A percentile compares a stretch with the other conserved stretches of the same genome.
Conservation (phyloP, 768 basidiomycete species). For the Leccinum truebloodii region DNA sequence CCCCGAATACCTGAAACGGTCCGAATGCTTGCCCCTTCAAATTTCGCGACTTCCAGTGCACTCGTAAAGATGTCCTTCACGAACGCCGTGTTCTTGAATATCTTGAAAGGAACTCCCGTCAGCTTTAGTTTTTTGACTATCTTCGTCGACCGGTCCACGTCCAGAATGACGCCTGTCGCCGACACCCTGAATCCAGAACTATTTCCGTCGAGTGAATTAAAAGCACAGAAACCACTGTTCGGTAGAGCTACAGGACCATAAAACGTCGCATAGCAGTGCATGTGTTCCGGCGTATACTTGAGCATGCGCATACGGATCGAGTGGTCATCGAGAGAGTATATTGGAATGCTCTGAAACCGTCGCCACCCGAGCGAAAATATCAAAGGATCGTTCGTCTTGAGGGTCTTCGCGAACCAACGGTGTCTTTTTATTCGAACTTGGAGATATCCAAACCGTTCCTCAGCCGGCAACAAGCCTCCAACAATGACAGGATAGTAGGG, state of each 20-base stretch:
- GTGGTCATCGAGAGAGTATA: slow-evolving; percentile 97
- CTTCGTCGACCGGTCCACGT: slow-evolving; percentile 88
- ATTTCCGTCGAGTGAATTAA: slow-evolving; percentile 77
- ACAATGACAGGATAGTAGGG: slow-evolving; percentile 88
- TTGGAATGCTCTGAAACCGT: slow-evolving; percentile 91
- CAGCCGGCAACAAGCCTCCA: slow-evolving; percentile 86
- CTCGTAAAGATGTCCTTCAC: slow-evolving; percentile 96
- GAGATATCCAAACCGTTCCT: slow-evolving; percentile 90
- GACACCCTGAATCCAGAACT: slow-evolving; percentile 81
- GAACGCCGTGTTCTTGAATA: slow-evolving; percentile 99
- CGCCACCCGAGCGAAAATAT: slow-evolving; percentile 98
- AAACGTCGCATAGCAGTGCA: slow-evolving; percentile 99
- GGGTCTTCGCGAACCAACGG: slow-evolving; percentile 86
- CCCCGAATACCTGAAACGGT: slow-evolving; percentile 97
- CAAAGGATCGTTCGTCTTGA: slow-evolving; percentile 97
- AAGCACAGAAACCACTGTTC: slow-evolving; percentile 97
- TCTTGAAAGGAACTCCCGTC: slow-evolving; percentile 94
- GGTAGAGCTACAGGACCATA: slow-evolving; percentile 91
- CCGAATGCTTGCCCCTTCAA: slow-evolving; percentile 95
- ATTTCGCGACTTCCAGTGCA: slow-evolving; percentile 95
- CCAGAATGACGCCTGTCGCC: slow-evolving; percentile 93
- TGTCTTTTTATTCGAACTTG: slow-evolving; percentile 97
- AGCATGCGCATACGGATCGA: slow-evolving; percentile 98
- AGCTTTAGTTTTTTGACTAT: slow-evolving; percentile 99
- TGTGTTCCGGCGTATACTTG: slow-evolving; percentile 99